phyloP scores from a whole-genome alignment of 306 rosid genomes.

The Ammopiptanthus mongolicus region DNA sequence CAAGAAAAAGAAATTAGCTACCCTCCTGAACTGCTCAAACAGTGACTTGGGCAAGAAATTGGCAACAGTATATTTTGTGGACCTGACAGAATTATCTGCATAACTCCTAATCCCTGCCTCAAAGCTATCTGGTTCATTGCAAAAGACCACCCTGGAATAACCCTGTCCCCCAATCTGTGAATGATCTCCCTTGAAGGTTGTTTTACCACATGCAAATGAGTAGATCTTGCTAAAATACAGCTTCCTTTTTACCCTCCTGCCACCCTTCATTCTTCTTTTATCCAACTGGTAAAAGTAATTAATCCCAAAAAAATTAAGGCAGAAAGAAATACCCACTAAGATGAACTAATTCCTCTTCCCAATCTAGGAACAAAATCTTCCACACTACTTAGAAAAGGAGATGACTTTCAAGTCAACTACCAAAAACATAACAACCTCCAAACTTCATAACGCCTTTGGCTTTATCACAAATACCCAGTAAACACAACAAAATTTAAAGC shows the following conservation, averaged over 20 bases:
- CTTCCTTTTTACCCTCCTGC: conserved; percentile 44
- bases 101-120: conserved; percentile 50
- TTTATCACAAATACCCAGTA: conserved; percentile 16
- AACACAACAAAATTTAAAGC: background rate
- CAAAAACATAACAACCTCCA: conserved; percentile 20
- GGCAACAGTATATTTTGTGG: conserved; percentile 73
- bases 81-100: conserved; percentile 63
- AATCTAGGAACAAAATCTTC: background rate
- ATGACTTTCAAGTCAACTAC: conserved; percentile 4
- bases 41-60: conserved; percentile 86
- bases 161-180: conserved; percentile 79
- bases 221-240: conserved; percentile 84
- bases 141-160: conserved; percentile 75
- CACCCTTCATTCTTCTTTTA: conserved; percentile 41
- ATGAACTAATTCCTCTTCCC: conserved; percentile 9
- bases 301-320: conserved; percentile 4
- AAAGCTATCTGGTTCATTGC: conserved; percentile 58
- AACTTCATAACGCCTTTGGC: conserved; percentile 9
- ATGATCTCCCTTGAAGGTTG: conserved; percentile 53
- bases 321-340: background rate
- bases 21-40: conserved; percentile 99
- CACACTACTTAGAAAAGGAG: background rate
- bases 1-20: conserved; percentile 88
- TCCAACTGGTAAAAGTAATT: background rate
- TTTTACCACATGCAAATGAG: conserved; percentile 60